These are phyloP conservation scores for Persicaria maculosa DNA, from an alignment of 148 eudicot genomes.

Conservation along the genomic window DNA sequence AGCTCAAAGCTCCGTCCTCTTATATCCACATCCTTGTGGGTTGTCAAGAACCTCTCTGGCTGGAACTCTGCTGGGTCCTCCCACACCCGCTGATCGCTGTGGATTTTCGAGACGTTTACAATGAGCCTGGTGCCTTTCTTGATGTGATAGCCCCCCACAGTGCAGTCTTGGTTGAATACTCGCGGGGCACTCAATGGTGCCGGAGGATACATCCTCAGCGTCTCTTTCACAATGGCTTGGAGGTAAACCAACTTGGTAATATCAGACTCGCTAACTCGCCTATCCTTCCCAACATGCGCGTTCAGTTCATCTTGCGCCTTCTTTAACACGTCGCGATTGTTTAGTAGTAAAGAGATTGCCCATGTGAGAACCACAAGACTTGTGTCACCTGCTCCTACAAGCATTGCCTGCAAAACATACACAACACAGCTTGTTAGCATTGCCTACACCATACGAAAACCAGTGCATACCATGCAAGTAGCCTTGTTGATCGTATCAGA, in stretches of 20 bases:
- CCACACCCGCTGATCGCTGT: conserved; percentile 27
- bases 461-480: conserved; percentile 14
- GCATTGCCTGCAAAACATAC: conserved; percentile 20
- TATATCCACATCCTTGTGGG: conserved; percentile 22
- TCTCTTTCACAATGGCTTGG: conserved; percentile 30
- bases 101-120: conserved; percentile 28
- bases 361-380: conserved; percentile 23
- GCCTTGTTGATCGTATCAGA: conserved; percentile 17
- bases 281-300: conserved; percentile 22
- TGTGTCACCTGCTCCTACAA: conserved; percentile 26
- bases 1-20: conserved; percentile 23
- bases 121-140: conserved; percentile 27
- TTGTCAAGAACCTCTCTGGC: conserved; percentile 31
- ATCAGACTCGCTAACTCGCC: conserved; percentile 25
- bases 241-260: conserved; percentile 24
- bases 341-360: conserved; percentile 26
- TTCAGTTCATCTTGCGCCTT: conserved; percentile 29
- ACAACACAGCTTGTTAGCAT: not conserved
- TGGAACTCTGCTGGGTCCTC: conserved; percentile 19
- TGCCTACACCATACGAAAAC: too few relatives aligned
- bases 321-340: conserved; percentile 18
- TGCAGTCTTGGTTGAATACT: conserved; percentile 19
- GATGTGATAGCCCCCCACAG: conserved; percentile 22
- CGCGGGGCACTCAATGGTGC: conserved; percentile 19
- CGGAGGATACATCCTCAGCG: conserved; percentile 25